phyloP scores from a whole-genome alignment of 139 green algal genomes.

The Chlorella sp. region DNA sequence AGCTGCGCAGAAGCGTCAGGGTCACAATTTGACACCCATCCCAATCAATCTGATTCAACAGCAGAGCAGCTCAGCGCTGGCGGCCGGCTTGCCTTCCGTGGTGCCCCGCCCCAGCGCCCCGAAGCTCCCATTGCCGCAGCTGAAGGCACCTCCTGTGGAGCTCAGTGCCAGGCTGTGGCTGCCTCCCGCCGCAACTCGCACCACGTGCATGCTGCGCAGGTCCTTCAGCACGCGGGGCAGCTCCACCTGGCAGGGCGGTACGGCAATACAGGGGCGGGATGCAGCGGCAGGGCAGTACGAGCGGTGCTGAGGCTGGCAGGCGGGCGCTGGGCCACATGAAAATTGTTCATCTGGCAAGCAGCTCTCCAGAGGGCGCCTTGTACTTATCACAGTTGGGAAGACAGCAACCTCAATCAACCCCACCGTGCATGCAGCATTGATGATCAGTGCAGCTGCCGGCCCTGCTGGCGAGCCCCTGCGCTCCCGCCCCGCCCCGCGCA shows the following conservation, averaged over 20 bases:
- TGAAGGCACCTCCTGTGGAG: conserved; percentile 60
- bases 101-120: conserved; percentile 59
- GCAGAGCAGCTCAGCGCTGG: background rate
- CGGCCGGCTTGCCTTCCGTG: background rate
- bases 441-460: no score
- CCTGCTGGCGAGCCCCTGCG: no score
- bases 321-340: no score
- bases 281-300: no score
- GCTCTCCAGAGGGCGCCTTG: no score
- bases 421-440: no score
- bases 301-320: no score
- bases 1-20: background rate
- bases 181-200: conserved; percentile 64
- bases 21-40: background rate
- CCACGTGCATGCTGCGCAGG: conserved; percentile 36
- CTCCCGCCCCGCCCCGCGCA: no score
- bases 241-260: background rate
- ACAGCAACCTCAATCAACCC: no score
- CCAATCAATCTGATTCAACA: background rate
- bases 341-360: no score
- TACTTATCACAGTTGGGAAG: no score
- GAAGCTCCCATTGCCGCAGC: conserved; percentile 70
- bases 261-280: background rate
- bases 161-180: conserved; percentile 65
- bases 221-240: conserved; percentile 24